Conservation (phyloP, 1,284 basidiomycete genomes). For the Thelephora terrestris region DNA sequence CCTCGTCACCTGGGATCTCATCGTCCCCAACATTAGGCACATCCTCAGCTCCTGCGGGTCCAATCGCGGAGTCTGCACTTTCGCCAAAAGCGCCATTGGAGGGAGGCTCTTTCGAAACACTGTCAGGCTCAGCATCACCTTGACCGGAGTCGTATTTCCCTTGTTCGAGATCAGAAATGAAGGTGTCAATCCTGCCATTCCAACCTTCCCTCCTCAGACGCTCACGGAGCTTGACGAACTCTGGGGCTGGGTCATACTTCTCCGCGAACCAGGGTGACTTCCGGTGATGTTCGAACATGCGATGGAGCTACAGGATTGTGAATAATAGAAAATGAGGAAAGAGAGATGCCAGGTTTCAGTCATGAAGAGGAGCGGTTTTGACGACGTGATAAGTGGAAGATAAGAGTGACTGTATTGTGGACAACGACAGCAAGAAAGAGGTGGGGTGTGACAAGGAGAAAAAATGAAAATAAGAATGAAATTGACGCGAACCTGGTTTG, state of each 20-base stretch:
- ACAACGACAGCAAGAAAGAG: constrained; percentile 2
- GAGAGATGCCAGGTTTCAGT: constrained; percentile 9
- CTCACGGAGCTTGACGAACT: constrained; percentile 57
- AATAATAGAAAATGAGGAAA: constrained; percentile 18
- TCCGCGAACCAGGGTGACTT: constrained; percentile 92
- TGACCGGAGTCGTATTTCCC: constrained; percentile 77
- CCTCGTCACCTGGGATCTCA: constrained; percentile 31
- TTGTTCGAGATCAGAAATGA: constrained; percentile 68
- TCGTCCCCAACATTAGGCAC: constrained; percentile 26
- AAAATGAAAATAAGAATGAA: constrained; percentile 11
- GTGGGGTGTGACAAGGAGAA: background rate
- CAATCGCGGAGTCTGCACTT: constrained; percentile 17
- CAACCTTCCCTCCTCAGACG: constrained; percentile 77
- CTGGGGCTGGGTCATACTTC: constrained; percentile 75
- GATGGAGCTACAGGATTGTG: constrained; percentile 62
- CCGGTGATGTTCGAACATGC: constrained; percentile 85
- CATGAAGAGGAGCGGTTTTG: no score
- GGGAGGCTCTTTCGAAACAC: constrained; percentile 35
- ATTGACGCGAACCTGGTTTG: constrained; percentile 61
- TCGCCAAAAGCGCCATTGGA: constrained; percentile 23
- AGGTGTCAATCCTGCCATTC: constrained; percentile 60
- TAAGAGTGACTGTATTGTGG: no score
- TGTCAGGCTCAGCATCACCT: constrained; percentile 34
- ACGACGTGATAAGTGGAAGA: no score
- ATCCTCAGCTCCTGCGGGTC: constrained; percentile 16